A percentile compares a stretch with the other conserved stretches of the same genome.
Evolutionary conservation across 2,329 filamentous ascomycete genomes (phyloP).

Genomic region (Colletotrichum tropicicola): DNA sequence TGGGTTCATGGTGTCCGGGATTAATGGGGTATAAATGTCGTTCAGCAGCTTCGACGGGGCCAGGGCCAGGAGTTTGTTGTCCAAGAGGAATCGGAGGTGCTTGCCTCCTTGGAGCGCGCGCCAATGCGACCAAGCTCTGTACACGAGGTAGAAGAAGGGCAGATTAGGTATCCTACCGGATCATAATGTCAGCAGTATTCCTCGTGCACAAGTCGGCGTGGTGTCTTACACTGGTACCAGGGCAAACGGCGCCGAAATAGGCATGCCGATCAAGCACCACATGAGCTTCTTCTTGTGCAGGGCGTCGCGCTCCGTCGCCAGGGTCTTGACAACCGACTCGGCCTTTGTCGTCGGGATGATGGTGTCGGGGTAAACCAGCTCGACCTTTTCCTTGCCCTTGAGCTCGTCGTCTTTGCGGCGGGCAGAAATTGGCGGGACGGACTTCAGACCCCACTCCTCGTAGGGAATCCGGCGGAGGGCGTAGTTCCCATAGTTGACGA

Average conservation of each 20-base stretch:
- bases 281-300: constrained; percentile 81
- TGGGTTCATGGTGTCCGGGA: constrained; percentile 44
- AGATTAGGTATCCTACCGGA: constrained; percentile 81
- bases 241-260: constrained; percentile 83
- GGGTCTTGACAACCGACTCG: constrained; percentile 68
- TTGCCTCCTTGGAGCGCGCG: constrained; percentile 85
- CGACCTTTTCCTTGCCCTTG: constrained; percentile 69
- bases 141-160: constrained; percentile 95
- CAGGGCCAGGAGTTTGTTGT: constrained; percentile 74
- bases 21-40: constrained; percentile 70
- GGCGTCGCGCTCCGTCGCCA: constrained; percentile 83
- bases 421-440: constrained; percentile 82
- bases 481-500: constrained; percentile 87
- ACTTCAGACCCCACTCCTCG: constrained; percentile 98
- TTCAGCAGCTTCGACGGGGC: constrained; percentile 77
- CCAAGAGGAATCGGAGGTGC: constrained; percentile 83
- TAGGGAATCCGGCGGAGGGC: constrained; percentile 89
- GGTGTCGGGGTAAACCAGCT: constrained; percentile 79
- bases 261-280: constrained; percentile 85
- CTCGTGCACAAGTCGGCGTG: neutral
- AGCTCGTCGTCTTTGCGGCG: constrained; percentile 71
- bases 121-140: constrained; percentile 93
- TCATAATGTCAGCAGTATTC: constrained; percentile 2
- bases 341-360: constrained; percentile 74
- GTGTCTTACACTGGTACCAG: constrained; percentile 82